Percentiles rank a stretch among this genome's conserved stretches.
These are phyloP conservation scores for Prunus persica DNA, from an alignment of 306 rosid species.

Conservation along the genomic window DNA sequence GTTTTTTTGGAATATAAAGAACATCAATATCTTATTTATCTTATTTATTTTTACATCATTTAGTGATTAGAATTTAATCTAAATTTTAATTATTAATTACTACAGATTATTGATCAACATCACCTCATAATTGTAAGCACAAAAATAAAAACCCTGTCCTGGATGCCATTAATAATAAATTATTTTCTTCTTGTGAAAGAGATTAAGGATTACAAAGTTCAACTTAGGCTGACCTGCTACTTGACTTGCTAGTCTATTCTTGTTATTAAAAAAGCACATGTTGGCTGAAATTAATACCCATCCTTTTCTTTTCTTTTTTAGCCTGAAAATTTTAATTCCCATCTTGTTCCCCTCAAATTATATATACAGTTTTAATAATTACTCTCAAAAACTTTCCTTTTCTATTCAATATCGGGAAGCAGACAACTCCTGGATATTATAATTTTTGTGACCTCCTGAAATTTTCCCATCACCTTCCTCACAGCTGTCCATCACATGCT, in stretches of 20 bases:
- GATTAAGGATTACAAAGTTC: neutral
- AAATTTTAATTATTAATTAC: no score
- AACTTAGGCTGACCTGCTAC: neutral
- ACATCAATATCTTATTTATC: no score
- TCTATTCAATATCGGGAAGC: neutral
- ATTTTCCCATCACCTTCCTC: neutral
- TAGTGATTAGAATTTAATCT: no score
- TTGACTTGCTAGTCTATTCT: neutral
- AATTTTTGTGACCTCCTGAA: neutral
- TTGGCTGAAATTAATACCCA: neutral
- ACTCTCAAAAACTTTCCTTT: neutral
- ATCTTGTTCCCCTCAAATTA: neutral
- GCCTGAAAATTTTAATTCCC: neutral
- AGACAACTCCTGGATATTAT: neutral
- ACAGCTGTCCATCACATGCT: neutral
- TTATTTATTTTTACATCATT: no score
- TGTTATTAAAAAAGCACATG: neutral
- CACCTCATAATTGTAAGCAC: neutral
- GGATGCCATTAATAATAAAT: neutral
- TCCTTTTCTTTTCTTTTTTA: neutral
- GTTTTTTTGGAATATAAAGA: no score
- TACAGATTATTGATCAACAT: neutral
- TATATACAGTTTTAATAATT: neutral
- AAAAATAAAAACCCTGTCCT: neutral
- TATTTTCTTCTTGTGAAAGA: neutral